Conservation (phyloP, 2,329 filamentous ascomycete genomes). For the Thermomyces lanuginosus region DNA sequence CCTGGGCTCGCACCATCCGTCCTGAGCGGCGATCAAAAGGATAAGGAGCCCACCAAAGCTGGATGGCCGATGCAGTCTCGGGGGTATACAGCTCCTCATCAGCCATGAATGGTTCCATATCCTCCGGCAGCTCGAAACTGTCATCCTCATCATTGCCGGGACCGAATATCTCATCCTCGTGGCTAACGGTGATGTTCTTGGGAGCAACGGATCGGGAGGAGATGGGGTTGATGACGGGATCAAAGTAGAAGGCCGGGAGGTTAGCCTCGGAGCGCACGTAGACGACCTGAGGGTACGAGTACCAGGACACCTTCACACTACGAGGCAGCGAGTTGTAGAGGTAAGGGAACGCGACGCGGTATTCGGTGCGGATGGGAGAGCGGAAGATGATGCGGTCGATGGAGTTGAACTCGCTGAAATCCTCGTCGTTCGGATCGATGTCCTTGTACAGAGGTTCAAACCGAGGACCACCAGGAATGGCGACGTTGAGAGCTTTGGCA, state of each 20-base stretch:
- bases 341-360: conserved; percentile 83
- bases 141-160: conserved; percentile 65
- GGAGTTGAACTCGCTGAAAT: conserved; percentile 98
- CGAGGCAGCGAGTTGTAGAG: conserved; percentile 92
- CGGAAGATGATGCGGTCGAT: conserved; percentile 99
- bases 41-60: conserved; percentile 95
- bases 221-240: conserved; percentile 93
- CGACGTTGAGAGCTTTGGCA: conserved; percentile 91
- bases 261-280: conserved; percentile 81
- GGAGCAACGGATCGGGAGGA: conserved; percentile 86
- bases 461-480: conserved; percentile 88
- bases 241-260: conserved; percentile 92
- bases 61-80: conserved; percentile 79
- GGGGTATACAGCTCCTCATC: conserved; percentile 80
- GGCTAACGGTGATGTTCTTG: conserved; percentile 80
- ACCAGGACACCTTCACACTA: conserved; percentile 85
- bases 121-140: conserved; percentile 64
- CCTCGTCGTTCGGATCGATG: conserved; percentile 94
- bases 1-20: conserved; percentile 89
- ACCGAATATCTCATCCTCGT: conserved; percentile 90
- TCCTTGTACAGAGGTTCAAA: conserved; percentile 98
- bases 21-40: conserved; percentile 90
- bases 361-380: conserved; percentile 85
- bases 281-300: conserved; percentile 82
- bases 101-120: conserved; percentile 71